phyloP scores from a whole-genome alignment of 345 rosid genomes.

The Fremontodendron californicum region DNA sequence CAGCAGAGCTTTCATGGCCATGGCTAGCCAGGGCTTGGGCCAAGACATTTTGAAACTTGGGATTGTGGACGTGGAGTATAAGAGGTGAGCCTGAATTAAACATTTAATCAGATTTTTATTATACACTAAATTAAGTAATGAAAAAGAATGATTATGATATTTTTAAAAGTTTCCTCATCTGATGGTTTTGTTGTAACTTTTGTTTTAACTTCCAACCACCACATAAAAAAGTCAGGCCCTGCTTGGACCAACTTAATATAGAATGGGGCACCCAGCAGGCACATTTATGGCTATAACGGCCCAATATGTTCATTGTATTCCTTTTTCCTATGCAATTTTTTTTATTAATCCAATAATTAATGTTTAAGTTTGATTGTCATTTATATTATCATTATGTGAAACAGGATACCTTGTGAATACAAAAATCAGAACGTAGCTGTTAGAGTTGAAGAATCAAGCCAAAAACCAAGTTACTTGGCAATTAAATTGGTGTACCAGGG shows the following conservation, averaged over 20 bases:
- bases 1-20: slow-evolving; percentile 72
- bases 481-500: slow-evolving; percentile 75
- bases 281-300: slow-evolving; percentile 33
- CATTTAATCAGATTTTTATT: background rate
- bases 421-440: slow-evolving; percentile 58
- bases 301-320: slow-evolving; percentile 5
- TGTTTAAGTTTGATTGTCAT: background rate
- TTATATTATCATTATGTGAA: background rate
- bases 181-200: background rate
- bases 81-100: slow-evolving; percentile 39
- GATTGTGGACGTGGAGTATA: slow-evolving; percentile 61
- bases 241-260: too few species aligned
- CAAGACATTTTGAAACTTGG: slow-evolving; percentile 49
- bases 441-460: too few species aligned
- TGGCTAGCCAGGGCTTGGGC: slow-evolving; percentile 60
- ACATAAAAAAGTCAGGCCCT: background rate
- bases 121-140: background rate
- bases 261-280: background rate
- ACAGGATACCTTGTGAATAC: slow-evolving; percentile 82
- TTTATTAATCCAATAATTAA: background rate
- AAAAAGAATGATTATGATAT: background rate
- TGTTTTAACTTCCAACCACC: background rate
- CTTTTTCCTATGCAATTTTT: background rate
- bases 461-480: slow-evolving; percentile 69
- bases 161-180: background rate